phyloP scores from a whole-genome alignment of 257 asterid genomes.

The Plantago major region DNA sequence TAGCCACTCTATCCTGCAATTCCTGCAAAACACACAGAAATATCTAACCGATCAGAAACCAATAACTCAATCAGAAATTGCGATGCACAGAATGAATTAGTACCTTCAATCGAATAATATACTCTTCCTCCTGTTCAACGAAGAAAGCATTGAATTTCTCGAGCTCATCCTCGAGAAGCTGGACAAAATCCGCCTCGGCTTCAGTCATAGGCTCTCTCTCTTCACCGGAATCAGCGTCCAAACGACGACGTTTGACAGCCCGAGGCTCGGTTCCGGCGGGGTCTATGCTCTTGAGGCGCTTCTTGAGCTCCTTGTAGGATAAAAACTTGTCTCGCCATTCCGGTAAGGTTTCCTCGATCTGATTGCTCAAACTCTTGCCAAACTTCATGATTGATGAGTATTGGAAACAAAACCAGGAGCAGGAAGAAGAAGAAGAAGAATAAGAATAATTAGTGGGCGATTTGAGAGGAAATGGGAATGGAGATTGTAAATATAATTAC shows the following conservation, averaged over 20 bases:
- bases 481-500: background rate
- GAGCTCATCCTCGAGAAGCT: constrained; percentile 78
- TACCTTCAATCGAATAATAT: constrained; percentile 78
- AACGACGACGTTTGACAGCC: constrained; percentile 49
- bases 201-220: constrained; percentile 43
- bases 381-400: constrained; percentile 51
- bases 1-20: constrained; percentile 70
- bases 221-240: constrained; percentile 28
- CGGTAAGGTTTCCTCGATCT: constrained; percentile 89
- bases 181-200: constrained; percentile 68
- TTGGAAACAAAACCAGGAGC: background rate
- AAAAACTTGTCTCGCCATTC: constrained; percentile 95
- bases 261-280: constrained; percentile 30
- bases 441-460: too few species aligned
- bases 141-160: constrained; percentile 88
- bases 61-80: background rate
- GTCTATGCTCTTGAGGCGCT: constrained; percentile 63
- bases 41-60: background rate
- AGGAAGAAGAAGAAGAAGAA: too few species aligned
- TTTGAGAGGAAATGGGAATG: background rate
- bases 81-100: background rate
- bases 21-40: constrained; percentile 40
- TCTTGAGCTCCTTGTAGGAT: constrained; percentile 87
- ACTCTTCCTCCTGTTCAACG: constrained; percentile 87
- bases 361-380: constrained; percentile 83